Evolutionary conservation across 202 grass and related monocot genomes (phyloP).

Genomic region (Tripidium arundinaceum): DNA sequence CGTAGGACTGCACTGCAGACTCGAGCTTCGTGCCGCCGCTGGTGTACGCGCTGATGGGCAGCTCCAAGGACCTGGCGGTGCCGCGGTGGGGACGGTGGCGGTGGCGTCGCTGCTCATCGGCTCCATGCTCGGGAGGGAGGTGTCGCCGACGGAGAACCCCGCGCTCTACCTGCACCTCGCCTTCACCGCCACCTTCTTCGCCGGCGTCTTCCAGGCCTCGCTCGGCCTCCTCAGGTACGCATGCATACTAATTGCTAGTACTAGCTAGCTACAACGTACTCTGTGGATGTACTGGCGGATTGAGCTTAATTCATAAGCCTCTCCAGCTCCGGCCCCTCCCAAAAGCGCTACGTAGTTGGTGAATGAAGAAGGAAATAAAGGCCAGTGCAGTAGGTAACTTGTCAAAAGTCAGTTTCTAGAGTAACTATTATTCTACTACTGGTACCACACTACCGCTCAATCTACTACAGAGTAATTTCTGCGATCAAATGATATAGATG

Average conservation of each 20-base stretch:
- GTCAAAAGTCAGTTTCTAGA: slow-evolving; percentile 14
- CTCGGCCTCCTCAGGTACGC: slow-evolving; percentile 64
- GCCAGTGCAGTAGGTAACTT: background rate
- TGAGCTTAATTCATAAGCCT: background rate
- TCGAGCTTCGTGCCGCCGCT: slow-evolving; percentile 94
- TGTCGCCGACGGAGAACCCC: slow-evolving; percentile 38
- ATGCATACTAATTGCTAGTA: no score
- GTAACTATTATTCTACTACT: background rate
- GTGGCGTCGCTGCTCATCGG: slow-evolving; percentile 73
- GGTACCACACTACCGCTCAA: background rate
- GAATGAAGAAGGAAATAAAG: background rate
- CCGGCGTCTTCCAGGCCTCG: slow-evolving; percentile 72
- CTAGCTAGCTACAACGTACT: no score
- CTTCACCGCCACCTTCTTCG: slow-evolving; percentile 88
- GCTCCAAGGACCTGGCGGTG: slow-evolving; percentile 82
- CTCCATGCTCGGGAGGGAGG: slow-evolving; percentile 51
- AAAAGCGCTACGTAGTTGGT: background rate
- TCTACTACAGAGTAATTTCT: background rate
- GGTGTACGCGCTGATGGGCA: slow-evolving; percentile 86
- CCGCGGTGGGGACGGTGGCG: slow-evolving; percentile 93
- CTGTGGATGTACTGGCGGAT: no score
- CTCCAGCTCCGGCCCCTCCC: no score
- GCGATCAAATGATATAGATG: background rate
- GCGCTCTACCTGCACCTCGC: slow-evolving; percentile 60
- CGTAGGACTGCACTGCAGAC: no score